Evolutionary conservation across 805 yeast genomes (phyloP), one percentile per base, ranked within the genome.

Genomic region (Saturnispora diversa): DNA sequence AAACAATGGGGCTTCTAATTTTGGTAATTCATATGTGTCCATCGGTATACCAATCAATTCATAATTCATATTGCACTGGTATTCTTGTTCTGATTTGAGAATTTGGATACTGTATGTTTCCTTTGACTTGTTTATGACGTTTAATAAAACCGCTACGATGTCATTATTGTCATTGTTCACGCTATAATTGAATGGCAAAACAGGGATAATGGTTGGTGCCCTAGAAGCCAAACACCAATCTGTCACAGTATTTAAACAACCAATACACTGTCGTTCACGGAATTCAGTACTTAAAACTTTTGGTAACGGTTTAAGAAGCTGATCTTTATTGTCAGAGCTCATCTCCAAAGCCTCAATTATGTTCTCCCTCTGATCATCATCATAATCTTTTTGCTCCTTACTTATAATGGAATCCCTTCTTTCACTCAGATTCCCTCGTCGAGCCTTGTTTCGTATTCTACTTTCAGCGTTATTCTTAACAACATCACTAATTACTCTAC

Each of bases 211-310:
- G 4, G 7, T 30, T 6, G 33, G 33, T 17, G 19, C 7, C 13
- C 17, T 30, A 17, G 13, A 9, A 11, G 8, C 4, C 17, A 30
- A 23, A 17, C 19, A 7, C 10, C 5, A 17, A 19, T 10, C 12
- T 3, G 11, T 10, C 17, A 30, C 19, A 16, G n/a, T 17, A 30
- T 9, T 20, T 17, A 30, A 30, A n/a, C 33, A 30, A 19, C 23
- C 12, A 17, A 17, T 11, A 30, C 33, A 30, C 11, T 30, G 17
- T 6, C 10, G 19, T 30, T 22, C 57, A 27, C 7, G 29, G 31
- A 8, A 41, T 12, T 21, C 54, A 28, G 38, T 63, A 55, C 12
- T 44, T 41, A 40, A 45, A 50, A 41, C 60, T 58, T n/a, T 37
- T 42, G 16, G 44, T 12, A 1, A 40, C 43, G 20, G 45, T 32